Percentiles rank a stretch among this genome's conserved stretches.
These are phyloP conservation scores for Aspergillus affinis DNA, from an alignment of 495 filamentous ascomycete genomes.

Conservation along the genomic window DNA sequence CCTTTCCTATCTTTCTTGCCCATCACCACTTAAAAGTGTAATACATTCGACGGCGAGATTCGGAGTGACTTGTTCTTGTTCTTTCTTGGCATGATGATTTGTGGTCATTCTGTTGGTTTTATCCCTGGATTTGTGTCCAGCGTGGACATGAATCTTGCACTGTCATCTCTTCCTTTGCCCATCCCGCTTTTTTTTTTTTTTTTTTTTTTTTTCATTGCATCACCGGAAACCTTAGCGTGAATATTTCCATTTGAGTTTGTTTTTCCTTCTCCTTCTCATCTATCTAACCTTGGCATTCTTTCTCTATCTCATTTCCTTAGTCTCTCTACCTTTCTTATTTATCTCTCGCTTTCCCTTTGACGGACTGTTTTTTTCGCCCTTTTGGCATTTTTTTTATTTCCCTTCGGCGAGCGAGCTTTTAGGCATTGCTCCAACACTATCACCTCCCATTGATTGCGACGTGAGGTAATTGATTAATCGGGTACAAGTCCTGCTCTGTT, in stretches of 20 bases:
- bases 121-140: neutral
- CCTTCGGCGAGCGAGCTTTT: neutral
- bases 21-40: neutral
- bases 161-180: neutral
- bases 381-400: constrained; percentile 3
- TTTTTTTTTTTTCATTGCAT: constrained; percentile 21
- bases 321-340: constrained; percentile 14
- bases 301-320: constrained; percentile 3
- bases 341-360: constrained; percentile 8
- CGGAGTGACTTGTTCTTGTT: constrained; percentile 8
- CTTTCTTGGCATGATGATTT: constrained; percentile 13
- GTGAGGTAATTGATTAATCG: constrained; percentile 14
- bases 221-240: constrained; percentile 11
- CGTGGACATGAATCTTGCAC: neutral
- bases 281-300: constrained; percentile 5
- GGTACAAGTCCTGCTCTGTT: neutral
- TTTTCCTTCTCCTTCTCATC: constrained; percentile 9
- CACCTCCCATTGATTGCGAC: constrained; percentile 16
- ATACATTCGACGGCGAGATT: neutral
- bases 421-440: neutral
- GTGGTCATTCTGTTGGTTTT: neutral
- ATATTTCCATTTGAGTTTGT: constrained; percentile 10
- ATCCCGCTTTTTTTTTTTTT: constrained; percentile 17
- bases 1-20: neutral
- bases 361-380: constrained; percentile 1